Evolutionary conservation across 108 stramenopile genomes (phyloP), one percentile per base, ranked within the genome.

Genomic region (Nitzschia sp.): DNA sequence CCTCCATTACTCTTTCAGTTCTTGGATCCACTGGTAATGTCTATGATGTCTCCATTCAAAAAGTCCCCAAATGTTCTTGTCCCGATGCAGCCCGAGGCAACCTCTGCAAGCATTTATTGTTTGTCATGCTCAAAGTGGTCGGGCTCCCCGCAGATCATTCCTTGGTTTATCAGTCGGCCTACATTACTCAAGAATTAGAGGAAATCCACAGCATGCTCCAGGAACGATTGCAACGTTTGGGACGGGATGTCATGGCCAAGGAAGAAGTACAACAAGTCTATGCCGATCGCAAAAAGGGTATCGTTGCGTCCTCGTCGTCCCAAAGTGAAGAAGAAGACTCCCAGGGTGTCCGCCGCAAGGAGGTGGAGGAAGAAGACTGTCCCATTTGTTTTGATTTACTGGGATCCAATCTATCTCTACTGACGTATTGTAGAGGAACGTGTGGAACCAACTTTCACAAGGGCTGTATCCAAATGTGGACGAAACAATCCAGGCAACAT

Each of bases 1-100:
- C 42, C 11, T 24, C 38, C 25, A 67, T 56, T 59, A 43, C 38
- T 7, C 71, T 82, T 67, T 22, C 44, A 8, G 70, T 82, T 6
- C 43, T 82, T 38, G 81, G 77, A 53, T 82, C 81, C 39, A 82
- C 81, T 1, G 81, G 81, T 11, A 82, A 82, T 56, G 69, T 78
- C 29, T 82, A 82, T 48, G 41, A 65, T 21, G 77, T 82, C 0
- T 41, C 44, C n/a, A 66, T 82, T 40, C 11, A 19, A 41, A 53
- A 53, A 17, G 19, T 79, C 3, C 78, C 78, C 19, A 7, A 14
- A 19, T 83, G 81, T 48, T 72, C 75, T 11, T 83, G 81, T 63
- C 81, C 81, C 7, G 81, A 83, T 44, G 61, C 67, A 46, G 65
- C 65, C 15, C 67, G 58, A 54, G 75, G 71, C 29, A 76, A 83